Evolutionary conservation across 2,329 filamentous ascomycete genomes (phyloP), one percentile per base, ranked within the genome.

Genomic region (Penicillium sp.): DNA sequence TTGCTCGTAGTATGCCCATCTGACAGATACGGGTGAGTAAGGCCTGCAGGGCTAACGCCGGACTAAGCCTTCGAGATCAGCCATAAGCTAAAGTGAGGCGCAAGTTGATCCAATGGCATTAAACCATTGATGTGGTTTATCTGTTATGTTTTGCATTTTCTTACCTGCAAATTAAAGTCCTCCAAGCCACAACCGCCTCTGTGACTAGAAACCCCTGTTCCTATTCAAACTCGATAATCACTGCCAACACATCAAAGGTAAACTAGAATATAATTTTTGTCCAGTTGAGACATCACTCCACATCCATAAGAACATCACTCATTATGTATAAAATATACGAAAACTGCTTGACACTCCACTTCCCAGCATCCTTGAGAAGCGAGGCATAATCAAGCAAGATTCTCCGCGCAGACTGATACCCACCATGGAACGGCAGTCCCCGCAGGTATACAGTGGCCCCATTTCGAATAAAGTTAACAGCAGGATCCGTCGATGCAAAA

Each of bases 311-410:
- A 10, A 73, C 71, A 69, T 82, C 80, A 61, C 79, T 81, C 80
- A 83, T 82, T 28, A 82, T 82, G 59, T 81, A 78, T 46, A 82
- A 64, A 48, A 82, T 79, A 60, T 80, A 76, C 4, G 75, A 78
- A 60, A 81, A 79, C 2, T 79, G 80, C 53, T 76, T 71, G 41
- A 77, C 75, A 59, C 77, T 79, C 78, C 80, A 80, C 35, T 78
- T 75, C 14, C 78, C 80, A 48, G 80, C 77, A 38, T 80, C 80
- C 53, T 82, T 80, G 66, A 83, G 74, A 14, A 82, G 68, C 40
- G 78, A 75, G 3, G 79, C 80, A 63, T 79, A 82, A 61, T 82
- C 80, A 16, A 82, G 67, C 28, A 83, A 60, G 12, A 80, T 79
- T 17, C 79, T 69, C 33, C 80, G 70, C n/a, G 80, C 79, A 41